Percentiles rank a stretch among this genome's conserved stretches.
These are phyloP conservation scores for Lactifluus piperatus DNA, from an alignment of 768 basidiomycete species.

Conservation along the genomic window DNA sequence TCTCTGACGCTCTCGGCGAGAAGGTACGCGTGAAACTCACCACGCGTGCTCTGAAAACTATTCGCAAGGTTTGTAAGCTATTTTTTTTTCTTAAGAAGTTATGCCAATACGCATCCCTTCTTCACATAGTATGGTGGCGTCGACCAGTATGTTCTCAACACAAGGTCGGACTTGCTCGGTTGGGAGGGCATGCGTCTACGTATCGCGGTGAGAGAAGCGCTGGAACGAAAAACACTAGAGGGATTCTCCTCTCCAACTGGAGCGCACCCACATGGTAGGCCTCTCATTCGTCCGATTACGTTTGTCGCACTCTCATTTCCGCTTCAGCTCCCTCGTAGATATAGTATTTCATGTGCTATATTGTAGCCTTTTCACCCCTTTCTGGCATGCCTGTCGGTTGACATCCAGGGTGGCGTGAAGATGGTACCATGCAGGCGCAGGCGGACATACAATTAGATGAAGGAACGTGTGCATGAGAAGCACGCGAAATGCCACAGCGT, in stretches of 20 bases:
- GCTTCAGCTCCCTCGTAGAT: constrained; percentile 7
- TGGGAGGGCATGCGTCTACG: constrained; percentile 37
- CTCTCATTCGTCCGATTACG: not conserved
- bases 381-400: not conserved
- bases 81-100: not conserved
- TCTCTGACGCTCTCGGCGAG: constrained; percentile 53
- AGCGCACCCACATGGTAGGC: constrained; percentile 1
- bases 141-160: constrained; percentile 37
- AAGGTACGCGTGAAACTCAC: constrained; percentile 63
- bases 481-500: not conserved
- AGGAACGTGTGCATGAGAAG: not conserved
- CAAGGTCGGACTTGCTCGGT: constrained; percentile 31
- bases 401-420: not conserved
- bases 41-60: constrained; percentile 66
- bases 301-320: constrained; percentile 4
- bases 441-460: not conserved
- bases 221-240: constrained; percentile 7
- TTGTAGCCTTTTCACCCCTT: not conserved
- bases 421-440: not conserved
- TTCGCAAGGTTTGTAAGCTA: constrained; percentile 57
- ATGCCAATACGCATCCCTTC: not conserved
- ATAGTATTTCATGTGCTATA: not conserved
- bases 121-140: constrained; percentile 25
- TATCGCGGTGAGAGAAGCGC: constrained; percentile 29
- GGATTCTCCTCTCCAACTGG: not conserved